A percentile compares a stretch with the other conserved stretches of the same genome.
These are phyloP conservation scores for Sorghum bicolor DNA, from an alignment of 176 grass and related monocot species.

Conservation along the genomic window DNA sequence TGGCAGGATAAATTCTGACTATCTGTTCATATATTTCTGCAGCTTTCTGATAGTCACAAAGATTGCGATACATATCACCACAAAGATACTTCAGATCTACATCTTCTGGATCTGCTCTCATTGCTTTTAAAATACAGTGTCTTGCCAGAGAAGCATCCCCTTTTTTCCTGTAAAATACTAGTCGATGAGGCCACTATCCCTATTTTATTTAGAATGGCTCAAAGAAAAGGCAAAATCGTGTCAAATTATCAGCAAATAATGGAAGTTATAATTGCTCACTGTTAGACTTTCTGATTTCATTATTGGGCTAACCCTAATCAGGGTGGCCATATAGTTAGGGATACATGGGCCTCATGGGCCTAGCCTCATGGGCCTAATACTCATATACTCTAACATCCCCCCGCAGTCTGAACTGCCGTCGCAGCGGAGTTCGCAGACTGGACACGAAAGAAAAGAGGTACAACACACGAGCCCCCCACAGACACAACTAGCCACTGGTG, in stretches of 20 bases:
- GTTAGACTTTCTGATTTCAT: too few species aligned
- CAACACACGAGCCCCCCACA: too few species aligned
- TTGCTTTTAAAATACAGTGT: slow-evolving; percentile 76
- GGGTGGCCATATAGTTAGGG: too few species aligned
- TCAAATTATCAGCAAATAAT: background rate
- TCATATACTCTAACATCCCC: too few species aligned
- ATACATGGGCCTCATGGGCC: too few species aligned
- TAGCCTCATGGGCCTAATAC: too few species aligned
- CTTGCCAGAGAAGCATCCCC: slow-evolving; percentile 63
- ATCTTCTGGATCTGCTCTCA: slow-evolving; percentile 88
- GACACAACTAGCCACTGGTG: too few species aligned
- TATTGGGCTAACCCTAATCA: too few species aligned
- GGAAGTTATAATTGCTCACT: background rate
- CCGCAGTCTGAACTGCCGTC: too few species aligned
- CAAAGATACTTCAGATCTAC: slow-evolving; percentile 67
- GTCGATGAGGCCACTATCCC: background rate
- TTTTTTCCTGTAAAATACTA: slow-evolving; percentile 47
- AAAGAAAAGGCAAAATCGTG: background rate
- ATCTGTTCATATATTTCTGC: slow-evolving; percentile 90
- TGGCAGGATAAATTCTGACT: slow-evolving; percentile 42
- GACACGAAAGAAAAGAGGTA: too few species aligned
- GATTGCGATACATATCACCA: slow-evolving; percentile 55
- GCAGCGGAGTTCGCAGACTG: too few species aligned
- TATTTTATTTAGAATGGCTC: background rate
- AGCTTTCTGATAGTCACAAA: slow-evolving; percentile 67